phyloP scores from a whole-genome alignment of 768 basidiomycete species.

The Termitomyces sp. region DNA sequence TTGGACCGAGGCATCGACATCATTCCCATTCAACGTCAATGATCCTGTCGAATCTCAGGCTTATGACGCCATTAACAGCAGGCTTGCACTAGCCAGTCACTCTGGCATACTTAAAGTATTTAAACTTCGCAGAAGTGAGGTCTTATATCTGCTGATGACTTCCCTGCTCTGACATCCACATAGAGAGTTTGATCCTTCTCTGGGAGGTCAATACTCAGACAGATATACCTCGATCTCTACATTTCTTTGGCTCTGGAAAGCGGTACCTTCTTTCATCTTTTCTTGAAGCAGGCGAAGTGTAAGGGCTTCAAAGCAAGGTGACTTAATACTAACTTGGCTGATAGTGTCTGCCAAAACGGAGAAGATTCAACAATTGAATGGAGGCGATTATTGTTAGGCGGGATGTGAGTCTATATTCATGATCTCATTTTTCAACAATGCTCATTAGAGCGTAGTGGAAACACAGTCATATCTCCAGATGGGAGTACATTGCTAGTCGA shows the following conservation, averaged over 20 bases:
- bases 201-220: neutral
- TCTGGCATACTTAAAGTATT: neutral
- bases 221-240: neutral
- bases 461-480: slow-evolving; percentile 5
- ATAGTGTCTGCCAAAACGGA: neutral
- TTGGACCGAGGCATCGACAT: neutral
- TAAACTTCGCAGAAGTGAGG: neutral
- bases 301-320: too few species aligned
- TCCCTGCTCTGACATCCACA: neutral
- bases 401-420: too few species aligned
- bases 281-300: neutral
- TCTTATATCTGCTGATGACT: too few species aligned
- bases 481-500: slow-evolving; percentile 5
- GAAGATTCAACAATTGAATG: neutral
- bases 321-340: too few species aligned
- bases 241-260: neutral
- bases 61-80: neutral
- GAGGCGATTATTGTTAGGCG: neutral
- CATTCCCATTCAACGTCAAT: neutral
- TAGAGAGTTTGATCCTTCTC: neutral
- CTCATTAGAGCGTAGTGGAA: too few species aligned
- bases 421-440: too few species aligned
- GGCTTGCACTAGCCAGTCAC: neutral
- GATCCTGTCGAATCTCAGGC: neutral
- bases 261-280: neutral